These are phyloP conservation scores for Circinella minor DNA, from an alignment of 371 early-diverging fungal species.

Conservation along the genomic window DNA sequence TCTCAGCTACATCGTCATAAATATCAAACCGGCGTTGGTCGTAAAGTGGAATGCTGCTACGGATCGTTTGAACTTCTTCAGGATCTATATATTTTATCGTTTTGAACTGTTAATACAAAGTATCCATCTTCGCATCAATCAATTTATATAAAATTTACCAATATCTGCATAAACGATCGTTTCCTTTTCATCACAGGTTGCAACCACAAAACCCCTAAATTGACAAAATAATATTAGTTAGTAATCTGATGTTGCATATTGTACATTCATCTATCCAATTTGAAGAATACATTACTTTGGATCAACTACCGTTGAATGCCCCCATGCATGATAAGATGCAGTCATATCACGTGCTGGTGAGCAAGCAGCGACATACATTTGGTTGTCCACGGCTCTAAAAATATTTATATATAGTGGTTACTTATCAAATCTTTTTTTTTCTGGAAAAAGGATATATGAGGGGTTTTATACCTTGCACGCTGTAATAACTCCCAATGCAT, in stretches of 20 bases:
- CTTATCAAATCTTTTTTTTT: too few species aligned
- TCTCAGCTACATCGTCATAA: slow-evolving; percentile 66
- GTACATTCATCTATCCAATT: background rate
- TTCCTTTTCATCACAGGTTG: slow-evolving; percentile 78
- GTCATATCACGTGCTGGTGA: slow-evolving; percentile 88
- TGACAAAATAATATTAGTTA: background rate
- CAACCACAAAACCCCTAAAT: slow-evolving; percentile 64
- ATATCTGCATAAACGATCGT: slow-evolving; percentile 86
- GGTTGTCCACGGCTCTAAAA: slow-evolving; percentile 67
- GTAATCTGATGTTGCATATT: background rate
- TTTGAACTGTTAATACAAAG: background rate
- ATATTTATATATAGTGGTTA: background rate
- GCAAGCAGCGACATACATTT: slow-evolving; percentile 89
- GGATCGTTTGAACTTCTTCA: slow-evolving; percentile 59
- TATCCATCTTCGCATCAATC: background rate
- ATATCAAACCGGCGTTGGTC: slow-evolving; percentile 90
- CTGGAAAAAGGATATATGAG: background rate
- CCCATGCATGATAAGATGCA: slow-evolving; percentile 91
- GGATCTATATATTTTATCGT: slow-evolving; percentile 47
- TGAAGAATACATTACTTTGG: slow-evolving; percentile 58
- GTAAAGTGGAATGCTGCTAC: slow-evolving; percentile 76
- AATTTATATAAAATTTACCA: slow-evolving; percentile 37
- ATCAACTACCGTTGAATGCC: slow-evolving; percentile 91
- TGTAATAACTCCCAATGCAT: slow-evolving; percentile 94
- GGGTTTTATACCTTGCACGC: slow-evolving; percentile 70